Evolutionary conservation across 169 alveolate species (phyloP).

Genomic region (Perkinsus marinus): DNA sequence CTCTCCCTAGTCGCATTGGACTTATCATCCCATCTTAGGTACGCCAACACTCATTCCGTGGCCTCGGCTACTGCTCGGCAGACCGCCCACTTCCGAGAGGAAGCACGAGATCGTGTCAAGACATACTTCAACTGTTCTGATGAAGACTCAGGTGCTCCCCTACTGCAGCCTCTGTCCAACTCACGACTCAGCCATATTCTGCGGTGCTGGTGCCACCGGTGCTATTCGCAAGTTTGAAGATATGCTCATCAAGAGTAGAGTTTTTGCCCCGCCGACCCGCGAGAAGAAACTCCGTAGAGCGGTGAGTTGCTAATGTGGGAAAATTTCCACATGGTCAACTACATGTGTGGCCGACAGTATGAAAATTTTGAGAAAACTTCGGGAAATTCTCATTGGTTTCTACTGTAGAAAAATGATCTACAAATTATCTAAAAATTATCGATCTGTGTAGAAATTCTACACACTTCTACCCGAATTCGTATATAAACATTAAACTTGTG

Average conservation of each 20-base stretch:
- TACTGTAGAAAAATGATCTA: too few species aligned
- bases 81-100: conserved; percentile 11
- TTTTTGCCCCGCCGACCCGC: not conserved
- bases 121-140: not conserved
- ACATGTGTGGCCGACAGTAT: too few species aligned
- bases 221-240: not conserved
- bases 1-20: not conserved
- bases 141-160: not conserved
- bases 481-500: too few species aligned
- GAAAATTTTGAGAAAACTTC: too few species aligned
- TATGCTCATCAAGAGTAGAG: not conserved
- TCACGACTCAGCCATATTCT: conserved; percentile 9
- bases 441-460: too few species aligned
- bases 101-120: not conserved
- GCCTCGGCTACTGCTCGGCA: conserved; percentile 32
- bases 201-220: conserved; percentile 32
- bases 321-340: too few species aligned
- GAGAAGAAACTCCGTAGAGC: not conserved
- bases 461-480: too few species aligned
- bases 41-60: conserved; percentile 35
- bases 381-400: too few species aligned
- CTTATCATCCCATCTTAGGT: not conserved
- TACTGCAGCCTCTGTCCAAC: not conserved
- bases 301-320: too few species aligned
- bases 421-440: too few species aligned